Evolutionary conservation across 129 eudicot genomes (phyloP).

Genomic region (Escallonia herrerae): DNA sequence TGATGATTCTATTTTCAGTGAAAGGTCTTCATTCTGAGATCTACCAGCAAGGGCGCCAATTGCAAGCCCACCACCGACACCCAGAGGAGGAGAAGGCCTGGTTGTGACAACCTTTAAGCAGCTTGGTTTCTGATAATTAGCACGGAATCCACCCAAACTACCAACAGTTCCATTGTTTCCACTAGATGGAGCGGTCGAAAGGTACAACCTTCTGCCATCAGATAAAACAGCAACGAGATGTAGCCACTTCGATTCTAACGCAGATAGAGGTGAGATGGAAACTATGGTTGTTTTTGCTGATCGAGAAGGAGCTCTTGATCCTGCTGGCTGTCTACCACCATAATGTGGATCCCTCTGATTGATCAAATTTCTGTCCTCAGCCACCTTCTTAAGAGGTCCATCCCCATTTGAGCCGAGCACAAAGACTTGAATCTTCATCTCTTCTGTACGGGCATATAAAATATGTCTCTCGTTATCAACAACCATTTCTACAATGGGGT

Average conservation of each 20-base stretch:
- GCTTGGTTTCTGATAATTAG: slow-evolving; percentile 59
- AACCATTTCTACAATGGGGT: slow-evolving; percentile 90
- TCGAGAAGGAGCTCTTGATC: slow-evolving; percentile 49
- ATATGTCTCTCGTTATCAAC: slow-evolving; percentile 87
- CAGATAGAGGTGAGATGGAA: slow-evolving; percentile 83
- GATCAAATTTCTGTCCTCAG: slow-evolving; percentile 83
- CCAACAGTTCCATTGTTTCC: slow-evolving; percentile 58
- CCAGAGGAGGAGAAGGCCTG: slow-evolving; percentile 90
- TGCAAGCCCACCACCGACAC: slow-evolving; percentile 77
- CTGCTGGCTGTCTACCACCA: slow-evolving; percentile 61
- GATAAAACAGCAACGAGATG: slow-evolving; percentile 96
- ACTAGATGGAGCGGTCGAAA: slow-evolving; percentile 68
- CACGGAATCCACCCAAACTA: slow-evolving; percentile 46
- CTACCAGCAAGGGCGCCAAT: slow-evolving; percentile 74
- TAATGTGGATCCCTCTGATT: slow-evolving; percentile 64
- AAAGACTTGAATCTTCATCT: slow-evolving; percentile 88
- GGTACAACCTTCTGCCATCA: slow-evolving; percentile 97
- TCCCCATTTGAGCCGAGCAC: slow-evolving; percentile 75
- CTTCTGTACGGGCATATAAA: slow-evolving; percentile 88
- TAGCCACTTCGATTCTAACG: slow-evolving; percentile 82
- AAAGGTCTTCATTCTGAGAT: slow-evolving; percentile 71
- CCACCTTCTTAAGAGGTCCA: slow-evolving; percentile 88
- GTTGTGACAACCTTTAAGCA: slow-evolving; percentile 84
- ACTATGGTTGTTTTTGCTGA: slow-evolving; percentile 75
- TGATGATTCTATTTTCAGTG: slow-evolving; percentile 85